Conservation (phyloP, 257 asterid genomes). For the Gentiana macrophylla region DNA sequence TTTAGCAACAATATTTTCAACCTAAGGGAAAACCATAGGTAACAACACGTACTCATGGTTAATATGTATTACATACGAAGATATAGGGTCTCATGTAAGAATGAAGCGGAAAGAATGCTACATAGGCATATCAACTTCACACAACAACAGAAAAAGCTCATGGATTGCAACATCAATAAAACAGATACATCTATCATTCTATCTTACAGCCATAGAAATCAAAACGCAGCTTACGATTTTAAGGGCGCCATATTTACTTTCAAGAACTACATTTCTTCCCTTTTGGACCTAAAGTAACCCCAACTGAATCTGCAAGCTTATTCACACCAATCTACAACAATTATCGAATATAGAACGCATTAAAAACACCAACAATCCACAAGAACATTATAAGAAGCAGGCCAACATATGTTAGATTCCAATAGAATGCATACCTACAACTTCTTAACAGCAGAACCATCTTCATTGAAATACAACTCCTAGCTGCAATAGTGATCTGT, state of each 20-base stretch:
- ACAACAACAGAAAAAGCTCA: no score
- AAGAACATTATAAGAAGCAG: not conserved
- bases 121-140: no score
- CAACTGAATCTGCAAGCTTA: slow-evolving; percentile 91
- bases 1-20: slow-evolving; percentile 93
- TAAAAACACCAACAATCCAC: not conserved
- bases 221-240: slow-evolving; percentile 3
- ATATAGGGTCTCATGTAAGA: no score
- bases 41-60: no score
- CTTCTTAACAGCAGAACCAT: slow-evolving; percentile 88
- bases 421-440: slow-evolving; percentile 39
- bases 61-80: no score
- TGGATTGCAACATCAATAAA: no score
- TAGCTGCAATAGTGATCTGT: slow-evolving; percentile 68
- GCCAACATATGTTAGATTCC: no score
- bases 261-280: slow-evolving; percentile 93
- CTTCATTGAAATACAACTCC: slow-evolving; percentile 87
- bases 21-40: slow-evolving; percentile 24
- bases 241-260: slow-evolving; percentile 10
- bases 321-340: slow-evolving; percentile 69
- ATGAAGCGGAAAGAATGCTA: no score
- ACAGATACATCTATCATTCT: no score
- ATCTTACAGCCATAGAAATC: slow-evolving; percentile 5
- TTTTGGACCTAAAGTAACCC: slow-evolving; percentile 96
- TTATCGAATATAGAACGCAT: not conserved